These are phyloP conservation scores for Naganishia onofrii DNA, from an alignment of 768 basidiomycete species.

Conservation along the genomic window DNA sequence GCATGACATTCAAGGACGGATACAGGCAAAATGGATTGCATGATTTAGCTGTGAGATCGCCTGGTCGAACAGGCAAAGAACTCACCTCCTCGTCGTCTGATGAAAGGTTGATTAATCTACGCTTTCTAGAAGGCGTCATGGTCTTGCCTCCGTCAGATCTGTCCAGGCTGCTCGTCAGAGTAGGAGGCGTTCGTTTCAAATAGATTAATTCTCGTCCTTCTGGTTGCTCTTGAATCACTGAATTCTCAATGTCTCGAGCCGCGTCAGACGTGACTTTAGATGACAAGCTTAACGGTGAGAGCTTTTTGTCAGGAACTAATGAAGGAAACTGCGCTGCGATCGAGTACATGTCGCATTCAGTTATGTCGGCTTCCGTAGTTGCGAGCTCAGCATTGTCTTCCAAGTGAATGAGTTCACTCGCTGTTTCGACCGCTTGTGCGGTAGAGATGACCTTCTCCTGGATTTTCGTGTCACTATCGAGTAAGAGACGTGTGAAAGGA, in stretches of 20 bases:
- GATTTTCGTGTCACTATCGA: background rate
- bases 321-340: background rate
- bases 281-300: background rate
- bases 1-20: background rate
- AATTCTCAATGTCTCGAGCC: background rate
- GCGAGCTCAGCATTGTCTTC: background rate
- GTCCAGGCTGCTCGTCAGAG: background rate
- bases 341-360: background rate
- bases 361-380: background rate
- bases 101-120: background rate
- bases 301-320: background rate
- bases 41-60: background rate
- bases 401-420: background rate
- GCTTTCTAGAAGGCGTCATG: background rate
- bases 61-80: background rate
- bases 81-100: slow-evolving; percentile 2
- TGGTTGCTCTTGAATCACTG: background rate
- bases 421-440: background rate
- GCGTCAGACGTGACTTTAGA: background rate
- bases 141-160: background rate
- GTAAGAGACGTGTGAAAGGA: background rate
- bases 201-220: background rate
- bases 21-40: background rate
- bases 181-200: background rate
- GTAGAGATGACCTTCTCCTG: background rate